phyloP scores from a whole-genome alignment of 208 protist genomes.

The Spongospora subterranea region DNA sequence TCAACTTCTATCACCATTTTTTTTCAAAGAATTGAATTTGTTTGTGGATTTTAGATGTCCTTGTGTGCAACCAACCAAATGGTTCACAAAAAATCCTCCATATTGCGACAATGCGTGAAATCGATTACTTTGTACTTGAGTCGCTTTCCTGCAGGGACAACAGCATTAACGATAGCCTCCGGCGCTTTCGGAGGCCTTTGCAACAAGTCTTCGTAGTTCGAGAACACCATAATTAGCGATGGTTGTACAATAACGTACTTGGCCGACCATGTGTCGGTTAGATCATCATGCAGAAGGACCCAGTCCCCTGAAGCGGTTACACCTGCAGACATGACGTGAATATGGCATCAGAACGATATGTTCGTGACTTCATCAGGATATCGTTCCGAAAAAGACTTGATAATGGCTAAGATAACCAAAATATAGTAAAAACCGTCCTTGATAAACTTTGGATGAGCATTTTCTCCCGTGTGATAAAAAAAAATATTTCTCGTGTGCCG shows the following conservation, averaged over 20 bases:
- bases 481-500: too few species aligned
- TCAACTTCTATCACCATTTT: too few species aligned
- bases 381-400: too few species aligned
- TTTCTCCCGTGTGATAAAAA: background rate
- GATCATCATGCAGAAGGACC: background rate
- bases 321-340: background rate
- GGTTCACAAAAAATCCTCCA: background rate
- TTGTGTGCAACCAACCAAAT: background rate
- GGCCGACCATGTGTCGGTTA: background rate
- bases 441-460: background rate
- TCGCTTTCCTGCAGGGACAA: background rate
- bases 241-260: constrained; percentile 39
- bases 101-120: background rate
- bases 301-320: background rate
- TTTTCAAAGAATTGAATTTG: too few species aligned
- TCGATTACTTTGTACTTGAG: constrained; percentile 53
- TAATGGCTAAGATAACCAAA: too few species aligned
- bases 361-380: too few species aligned
- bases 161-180: constrained; percentile 13
- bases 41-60: too few species aligned
- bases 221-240: constrained; percentile 8
- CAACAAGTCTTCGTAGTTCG: background rate
- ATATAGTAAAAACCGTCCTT: background rate
- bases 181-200: background rate
- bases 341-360: too few species aligned